Conservation (phyloP, 163 green algal genomes). For the Volvox carteri region DNA sequence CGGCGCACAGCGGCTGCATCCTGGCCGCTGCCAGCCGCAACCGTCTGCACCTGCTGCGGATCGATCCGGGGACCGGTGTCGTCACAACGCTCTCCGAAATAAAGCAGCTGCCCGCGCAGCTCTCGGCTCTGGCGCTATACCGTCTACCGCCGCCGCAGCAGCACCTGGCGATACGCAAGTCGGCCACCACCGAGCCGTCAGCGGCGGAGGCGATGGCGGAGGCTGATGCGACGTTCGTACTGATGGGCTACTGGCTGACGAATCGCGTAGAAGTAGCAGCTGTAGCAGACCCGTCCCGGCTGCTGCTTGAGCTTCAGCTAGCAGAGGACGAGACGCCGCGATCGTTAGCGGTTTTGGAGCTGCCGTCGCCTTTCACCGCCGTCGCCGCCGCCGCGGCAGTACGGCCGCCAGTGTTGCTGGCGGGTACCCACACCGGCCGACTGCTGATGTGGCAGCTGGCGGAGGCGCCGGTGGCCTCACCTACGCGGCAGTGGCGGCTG, state of each 20-base stretch:
- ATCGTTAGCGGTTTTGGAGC: conserved; percentile 40
- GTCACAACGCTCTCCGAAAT: not conserved
- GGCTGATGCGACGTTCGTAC: not conserved
- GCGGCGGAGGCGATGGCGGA: no score
- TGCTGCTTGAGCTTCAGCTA: conserved; percentile 37
- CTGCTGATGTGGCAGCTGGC: conserved; percentile 45
- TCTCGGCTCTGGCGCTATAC: conserved; percentile 37
- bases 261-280: conserved; percentile 31
- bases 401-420: conserved; percentile 31
- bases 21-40: conserved; percentile 26
- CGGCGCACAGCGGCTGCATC: conserved; percentile 20
- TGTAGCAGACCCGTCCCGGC: not conserved
- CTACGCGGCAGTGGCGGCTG: conserved; percentile 23
- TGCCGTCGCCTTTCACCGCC: not conserved
- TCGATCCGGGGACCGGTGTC: not conserved
- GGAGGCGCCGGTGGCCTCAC: not conserved
- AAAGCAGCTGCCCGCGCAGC: conserved; percentile 6
- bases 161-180: not conserved
- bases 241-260: conserved; percentile 43
- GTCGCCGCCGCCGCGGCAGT: not conserved
- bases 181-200: no score
- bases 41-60: conserved; percentile 22
- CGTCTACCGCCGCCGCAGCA: not conserved
- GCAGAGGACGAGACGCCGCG: conserved; percentile 33
- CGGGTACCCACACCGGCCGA: conserved; percentile 48